phyloP scores from a whole-genome alignment of 768 basidiomycete genomes.

The Pleurotus giganteus region DNA sequence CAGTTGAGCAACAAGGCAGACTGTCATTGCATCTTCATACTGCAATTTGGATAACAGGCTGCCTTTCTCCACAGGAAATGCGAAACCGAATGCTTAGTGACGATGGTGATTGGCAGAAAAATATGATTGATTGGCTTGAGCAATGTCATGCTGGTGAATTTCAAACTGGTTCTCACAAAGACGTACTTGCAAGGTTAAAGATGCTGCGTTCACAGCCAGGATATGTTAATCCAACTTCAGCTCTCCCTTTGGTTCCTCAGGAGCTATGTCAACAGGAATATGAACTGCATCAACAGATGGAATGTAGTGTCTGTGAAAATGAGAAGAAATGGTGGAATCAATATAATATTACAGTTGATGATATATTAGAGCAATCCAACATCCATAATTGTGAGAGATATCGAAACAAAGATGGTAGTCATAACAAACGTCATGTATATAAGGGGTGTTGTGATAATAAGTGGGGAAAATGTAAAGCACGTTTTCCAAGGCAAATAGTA shows the following conservation, averaged over 20 bases:
- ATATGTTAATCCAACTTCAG: too few relatives aligned
- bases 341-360: not conserved
- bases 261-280: not conserved
- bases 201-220: too few relatives aligned
- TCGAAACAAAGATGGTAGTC: not conserved
- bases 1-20: conserved; percentile 30
- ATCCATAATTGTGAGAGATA: conserved; percentile 1
- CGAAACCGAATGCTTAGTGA: conserved; percentile 20
- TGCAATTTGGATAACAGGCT: conserved; percentile 27
- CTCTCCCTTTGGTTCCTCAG: not conserved
- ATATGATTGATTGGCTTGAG: conserved; percentile 9
- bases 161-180: not conserved
- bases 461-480: conserved; percentile 26
- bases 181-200: not conserved
- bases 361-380: not conserved
- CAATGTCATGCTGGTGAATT: conserved; percentile 15
- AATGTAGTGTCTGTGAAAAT: not conserved
- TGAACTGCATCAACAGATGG: not conserved
- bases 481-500: conserved; percentile 28
- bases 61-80: conserved; percentile 29
- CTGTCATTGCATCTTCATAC: conserved; percentile 28
- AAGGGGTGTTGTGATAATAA: conserved; percentile 25
- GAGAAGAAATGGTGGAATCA: not conserved
- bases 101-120: conserved; percentile 14
- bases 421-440: conserved; percentile 1